Evolutionary conservation across 2,329 filamentous ascomycete genomes (phyloP).

Genomic region (Aspergillus quadrilineatus): DNA sequence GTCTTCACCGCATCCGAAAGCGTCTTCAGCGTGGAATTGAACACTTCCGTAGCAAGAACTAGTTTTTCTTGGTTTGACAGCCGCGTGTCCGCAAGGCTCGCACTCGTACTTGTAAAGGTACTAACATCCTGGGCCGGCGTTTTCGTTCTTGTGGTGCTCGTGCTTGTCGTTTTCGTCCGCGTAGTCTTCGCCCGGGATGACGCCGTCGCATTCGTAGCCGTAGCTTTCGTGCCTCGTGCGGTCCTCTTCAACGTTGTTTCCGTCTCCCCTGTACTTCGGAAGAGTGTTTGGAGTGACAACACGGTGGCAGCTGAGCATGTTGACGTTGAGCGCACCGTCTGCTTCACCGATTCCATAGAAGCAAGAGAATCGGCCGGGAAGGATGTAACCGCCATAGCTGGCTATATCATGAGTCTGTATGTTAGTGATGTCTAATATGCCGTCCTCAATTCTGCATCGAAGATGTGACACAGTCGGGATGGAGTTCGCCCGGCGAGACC

Average conservation of each 20-base stretch:
- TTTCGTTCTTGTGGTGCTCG: conserved; percentile 13
- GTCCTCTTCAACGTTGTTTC: conserved; percentile 23
- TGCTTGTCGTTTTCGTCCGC: conserved; percentile 12
- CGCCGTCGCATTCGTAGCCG: conserved; percentile 21
- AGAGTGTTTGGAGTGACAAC: conserved; percentile 40
- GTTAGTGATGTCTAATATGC: neutral
- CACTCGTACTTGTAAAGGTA: neutral
- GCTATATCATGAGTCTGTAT: neutral
- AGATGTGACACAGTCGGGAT: neutral
- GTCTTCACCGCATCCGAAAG: conserved; percentile 42
- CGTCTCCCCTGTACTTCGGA: conserved; percentile 30
- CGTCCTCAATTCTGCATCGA: neutral
- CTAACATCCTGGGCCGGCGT: conserved; percentile 11
- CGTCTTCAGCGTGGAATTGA: conserved; percentile 46
- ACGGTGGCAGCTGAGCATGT: conserved; percentile 53
- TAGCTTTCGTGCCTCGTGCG: conserved; percentile 27
- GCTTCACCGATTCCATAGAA: conserved; percentile 50
- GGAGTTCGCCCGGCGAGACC: conserved; percentile 11
- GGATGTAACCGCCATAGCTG: conserved; percentile 34
- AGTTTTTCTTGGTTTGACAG: conserved; percentile 41
- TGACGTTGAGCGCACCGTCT: conserved; percentile 53
- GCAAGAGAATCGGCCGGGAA: conserved; percentile 32
- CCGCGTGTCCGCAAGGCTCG: conserved; percentile 25
- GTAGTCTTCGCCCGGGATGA: conserved; percentile 25
- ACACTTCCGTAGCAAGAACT: conserved; percentile 47